These are phyloP conservation scores for Areca catechu DNA, from an alignment of 176 grass and related monocot species.

Conservation along the genomic window DNA sequence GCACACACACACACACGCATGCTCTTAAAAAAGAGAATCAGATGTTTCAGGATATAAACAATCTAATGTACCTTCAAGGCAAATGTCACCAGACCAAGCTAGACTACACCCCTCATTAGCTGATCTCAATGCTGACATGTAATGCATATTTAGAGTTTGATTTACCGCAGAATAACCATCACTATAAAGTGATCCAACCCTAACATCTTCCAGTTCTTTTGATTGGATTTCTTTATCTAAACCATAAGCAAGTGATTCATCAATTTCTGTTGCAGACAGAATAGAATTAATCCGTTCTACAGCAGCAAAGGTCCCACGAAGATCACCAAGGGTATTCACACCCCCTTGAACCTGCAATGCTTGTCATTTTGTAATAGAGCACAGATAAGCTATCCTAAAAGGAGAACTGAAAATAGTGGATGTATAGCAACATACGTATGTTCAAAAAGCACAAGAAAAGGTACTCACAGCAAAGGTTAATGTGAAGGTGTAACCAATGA, in stretches of 20 bases:
- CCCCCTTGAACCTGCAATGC: conserved; percentile 84
- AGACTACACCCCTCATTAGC: conserved; percentile 46
- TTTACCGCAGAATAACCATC: conserved; percentile 17
- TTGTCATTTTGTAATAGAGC: conserved; percentile 26
- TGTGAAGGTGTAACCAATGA: conserved; percentile 98
- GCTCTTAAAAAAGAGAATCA: too few relatives aligned
- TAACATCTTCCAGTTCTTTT: conserved; percentile 32
- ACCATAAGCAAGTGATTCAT: conserved; percentile 91
- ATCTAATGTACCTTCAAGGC: conserved; percentile 58
- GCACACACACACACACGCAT: too few relatives aligned
- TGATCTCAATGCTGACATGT: conserved; percentile 79
- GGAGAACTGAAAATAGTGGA: too few relatives aligned
- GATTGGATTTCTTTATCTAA: conserved; percentile 73
- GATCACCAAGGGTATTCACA: conserved; percentile 87
- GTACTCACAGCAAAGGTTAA: conserved; percentile 90
- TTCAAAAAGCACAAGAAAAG: conserved; percentile 1
- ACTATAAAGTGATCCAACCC: conserved; percentile 15
- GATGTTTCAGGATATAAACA: background rate
- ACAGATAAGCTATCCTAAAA: background rate
- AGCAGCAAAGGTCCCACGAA: conserved; percentile 70
- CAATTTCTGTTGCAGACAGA: conserved; percentile 59
- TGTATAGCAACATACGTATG: background rate
- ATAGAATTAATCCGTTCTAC: conserved; percentile 88
- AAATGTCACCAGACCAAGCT: conserved; percentile 85
- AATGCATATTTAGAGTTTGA: conserved; percentile 40